Conservation (phyloP, 495 filamentous ascomycete genomes). For the Pseudomonodictys pantanalensis region DNA sequence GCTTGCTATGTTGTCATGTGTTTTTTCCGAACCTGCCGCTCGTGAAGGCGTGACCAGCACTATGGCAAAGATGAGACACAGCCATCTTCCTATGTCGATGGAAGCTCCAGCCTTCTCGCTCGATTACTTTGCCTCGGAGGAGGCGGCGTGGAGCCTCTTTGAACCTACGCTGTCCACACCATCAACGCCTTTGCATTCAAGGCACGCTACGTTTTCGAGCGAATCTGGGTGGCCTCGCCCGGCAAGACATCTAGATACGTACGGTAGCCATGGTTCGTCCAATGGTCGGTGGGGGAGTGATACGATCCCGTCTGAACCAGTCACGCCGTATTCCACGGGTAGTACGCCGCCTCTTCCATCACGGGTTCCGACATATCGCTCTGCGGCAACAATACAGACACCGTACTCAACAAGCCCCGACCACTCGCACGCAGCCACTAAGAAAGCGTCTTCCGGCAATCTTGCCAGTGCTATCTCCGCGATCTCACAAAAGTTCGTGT, state of each 20-base stretch:
- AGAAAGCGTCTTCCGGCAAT: constrained; percentile 51
- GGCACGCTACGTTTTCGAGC: constrained; percentile 38
- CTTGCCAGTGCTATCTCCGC: constrained; percentile 64
- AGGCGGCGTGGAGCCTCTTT: constrained; percentile 54
- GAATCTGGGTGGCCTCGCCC: constrained; percentile 51
- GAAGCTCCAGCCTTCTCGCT: constrained; percentile 63
- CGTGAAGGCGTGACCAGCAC: constrained; percentile 33
- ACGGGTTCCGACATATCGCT: constrained; percentile 29
- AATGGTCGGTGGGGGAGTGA: constrained; percentile 49
- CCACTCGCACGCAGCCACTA: constrained; percentile 35
- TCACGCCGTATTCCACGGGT: constrained; percentile 56
- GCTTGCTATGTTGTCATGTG: constrained; percentile 90
- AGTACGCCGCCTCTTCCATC: constrained; percentile 60
- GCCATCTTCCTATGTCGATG: constrained; percentile 60
- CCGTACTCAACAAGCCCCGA: constrained; percentile 72
- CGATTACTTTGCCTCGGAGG: constrained; percentile 65
- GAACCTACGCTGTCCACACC: constrained; percentile 46
- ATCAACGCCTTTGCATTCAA: constrained; percentile 28
- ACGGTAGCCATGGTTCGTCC: constrained; percentile 59
- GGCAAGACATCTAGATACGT: constrained; percentile 53
- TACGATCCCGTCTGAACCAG: constrained; percentile 41
- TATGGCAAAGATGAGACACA: constrained; percentile 35
- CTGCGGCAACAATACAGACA: constrained; percentile 39
- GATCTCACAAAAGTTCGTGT: constrained; percentile 68
- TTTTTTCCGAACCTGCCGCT: constrained; percentile 64